Base-by-base conservation (phyloP, 139 green algal genomes). In the Picochlorum sp. region DNA sequence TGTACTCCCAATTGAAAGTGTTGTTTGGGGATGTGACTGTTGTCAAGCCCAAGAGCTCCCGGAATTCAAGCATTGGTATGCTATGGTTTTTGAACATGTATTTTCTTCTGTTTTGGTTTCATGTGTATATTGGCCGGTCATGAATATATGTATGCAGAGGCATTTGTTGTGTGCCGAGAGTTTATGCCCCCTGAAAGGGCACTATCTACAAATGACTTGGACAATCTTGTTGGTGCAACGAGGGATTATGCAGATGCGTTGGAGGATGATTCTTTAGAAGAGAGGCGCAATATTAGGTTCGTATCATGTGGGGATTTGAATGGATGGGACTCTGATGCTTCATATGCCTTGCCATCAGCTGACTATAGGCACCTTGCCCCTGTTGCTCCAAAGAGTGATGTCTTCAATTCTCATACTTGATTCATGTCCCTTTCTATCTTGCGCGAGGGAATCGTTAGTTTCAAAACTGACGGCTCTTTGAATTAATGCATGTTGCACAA, bases 91-190 rank as follows among this genome's bases (percentile, higher is more conserved):
- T 7, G 28, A 30, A 30, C 28, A 30, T 30, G 28, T 0, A 30
- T 30, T 30, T 30, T 30, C 4, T 30, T 30, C 28, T 30, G 28
- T 30, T 30, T 30, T 30, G 28, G 4, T 6, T 6, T 30, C 28
- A 30, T 30, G 28, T 30, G 28, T 30, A 30, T 30, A 7, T 30
- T 30, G 28, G 28, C 28, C 3, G 28, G 28, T 1, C 28, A 1
- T 30, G 28, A 30, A 30, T 30, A 30, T 30, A 14, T 41, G 2
- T 11, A 14, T 41, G 34, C 34, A 54, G 94, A 99, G 78, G 83
- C 89, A 1, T 99, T 99, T 71, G 87, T 97, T 49, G 94, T 99
- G 30, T 98, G 92, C 75, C 77, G 83, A 24, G 66, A 75, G 26
- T 97, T 89, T 68, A 24, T 49, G 4, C 82, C 80, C 21, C 85